Evolutionary conservation across 495 filamentous ascomycete species (phyloP), one percentile per base, ranked within the genome.

Genomic region (Ascobolus immersus): DNA sequence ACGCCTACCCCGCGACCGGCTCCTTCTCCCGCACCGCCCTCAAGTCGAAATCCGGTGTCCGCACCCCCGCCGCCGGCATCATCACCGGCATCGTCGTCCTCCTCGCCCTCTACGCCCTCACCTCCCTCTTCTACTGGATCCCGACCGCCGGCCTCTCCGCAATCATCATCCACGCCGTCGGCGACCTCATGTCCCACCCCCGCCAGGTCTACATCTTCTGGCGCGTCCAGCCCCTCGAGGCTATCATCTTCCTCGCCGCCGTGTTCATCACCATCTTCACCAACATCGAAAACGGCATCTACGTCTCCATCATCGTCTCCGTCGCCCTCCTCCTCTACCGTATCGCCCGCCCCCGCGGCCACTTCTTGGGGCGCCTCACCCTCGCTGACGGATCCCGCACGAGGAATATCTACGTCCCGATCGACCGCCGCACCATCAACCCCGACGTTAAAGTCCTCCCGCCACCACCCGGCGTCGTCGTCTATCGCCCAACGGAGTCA

Each of bases 141-240:
- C 61, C 61, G 4, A 51, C 47, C 32, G 49, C 55, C 1, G 49
- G 39, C 4, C 44, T 65, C 0, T 48, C 59, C 1, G 61, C 45
- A 29, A 17, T 65, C 33, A 65, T 65, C 41, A 64, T 65, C 39
- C 61, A 65, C 32, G 61, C 61, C 13, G 59, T 64, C 4, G 44
- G 53, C 9, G 59, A 65, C 36, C 52, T 64, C 21, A 57, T 65
- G 38, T 56, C 56, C 1, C 57, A 57, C 4, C 61, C 58, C 1
- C 39, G 47, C 5, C 50, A 57, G 0, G 49, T 65, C 6, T 61
- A 57, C 28, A 55, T 59, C 31, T 64, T 58, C 37, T 65, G 61
- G 61, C 49, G 52, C 31, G 54, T 60, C 2, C 56, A 59, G 10
- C 61, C 61, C 1, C 23, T 62, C 11, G 61, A 65, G 35, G 57